Evolutionary conservation across 1,139 yeast genomes (phyloP).

Genomic region (Candida tetrigidarum): DNA sequence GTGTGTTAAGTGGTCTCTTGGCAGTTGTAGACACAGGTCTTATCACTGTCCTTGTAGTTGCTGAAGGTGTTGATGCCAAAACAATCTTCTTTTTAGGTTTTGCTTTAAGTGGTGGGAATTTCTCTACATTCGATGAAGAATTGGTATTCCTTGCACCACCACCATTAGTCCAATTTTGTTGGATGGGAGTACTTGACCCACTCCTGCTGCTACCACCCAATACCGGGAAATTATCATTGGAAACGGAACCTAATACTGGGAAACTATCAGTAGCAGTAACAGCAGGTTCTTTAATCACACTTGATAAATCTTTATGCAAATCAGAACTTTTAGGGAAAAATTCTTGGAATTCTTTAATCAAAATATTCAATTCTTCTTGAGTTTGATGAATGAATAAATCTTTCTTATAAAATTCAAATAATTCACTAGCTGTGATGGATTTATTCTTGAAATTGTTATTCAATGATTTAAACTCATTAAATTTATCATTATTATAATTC

Average conservation of each 20-base stretch:
- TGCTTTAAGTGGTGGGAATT: slow-evolving; percentile 19
- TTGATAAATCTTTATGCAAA: slow-evolving; percentile 29
- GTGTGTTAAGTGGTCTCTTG: slow-evolving; percentile 15
- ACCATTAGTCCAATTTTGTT: not conserved
- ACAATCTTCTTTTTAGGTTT: slow-evolving; percentile 30
- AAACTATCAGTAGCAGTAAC: slow-evolving; percentile 27
- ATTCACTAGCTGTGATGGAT: slow-evolving; percentile 50
- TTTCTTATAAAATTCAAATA: slow-evolving; percentile 51
- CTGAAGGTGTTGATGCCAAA: too few relatives aligned
- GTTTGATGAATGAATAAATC: slow-evolving; percentile 49
- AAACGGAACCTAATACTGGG: slow-evolving; percentile 34
- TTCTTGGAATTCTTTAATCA: slow-evolving; percentile 61
- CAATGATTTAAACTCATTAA: slow-evolving; percentile 51
- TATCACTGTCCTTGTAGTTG: slow-evolving; percentile 44
- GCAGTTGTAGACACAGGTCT: slow-evolving; percentile 24
- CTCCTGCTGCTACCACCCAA: slow-evolving; percentile 28
- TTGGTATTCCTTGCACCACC: not conserved
- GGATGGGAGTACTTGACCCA: not conserved
- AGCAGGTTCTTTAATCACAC: slow-evolving; percentile 28
- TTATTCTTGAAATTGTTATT: slow-evolving; percentile 55
- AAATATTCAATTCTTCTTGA: slow-evolving; percentile 52
- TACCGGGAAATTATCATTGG: slow-evolving; percentile 55
- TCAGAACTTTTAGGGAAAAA: slow-evolving; percentile 46
- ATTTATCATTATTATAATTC: slow-evolving; percentile 51
- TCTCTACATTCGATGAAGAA: not conserved